Percentiles rank a stretch among this genome's conserved stretches.
Conservation (phyloP, 352 stramenopile genomes). For the Phytophthora tubulina region DNA sequence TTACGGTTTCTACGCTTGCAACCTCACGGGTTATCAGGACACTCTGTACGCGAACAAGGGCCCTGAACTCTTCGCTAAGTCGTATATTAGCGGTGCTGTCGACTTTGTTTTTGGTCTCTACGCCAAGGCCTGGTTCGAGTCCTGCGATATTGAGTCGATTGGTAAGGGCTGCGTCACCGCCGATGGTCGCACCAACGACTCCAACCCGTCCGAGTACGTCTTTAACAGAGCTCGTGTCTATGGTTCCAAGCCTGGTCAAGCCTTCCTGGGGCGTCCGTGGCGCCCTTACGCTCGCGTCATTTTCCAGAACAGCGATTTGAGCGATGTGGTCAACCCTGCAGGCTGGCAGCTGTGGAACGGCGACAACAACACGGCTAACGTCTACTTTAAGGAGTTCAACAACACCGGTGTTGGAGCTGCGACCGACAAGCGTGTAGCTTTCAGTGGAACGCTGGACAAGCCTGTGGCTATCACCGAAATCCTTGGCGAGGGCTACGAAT, state of each 20-base stretch:
- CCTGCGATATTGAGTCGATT: conserved; percentile 28
- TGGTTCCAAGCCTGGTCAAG: conserved; percentile 9
- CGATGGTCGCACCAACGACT: conserved; percentile 22
- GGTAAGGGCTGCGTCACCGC: conserved; percentile 22
- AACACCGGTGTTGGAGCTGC: conserved; percentile 19
- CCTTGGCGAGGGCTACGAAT: conserved; percentile 27
- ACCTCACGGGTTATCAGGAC: conserved; percentile 33
- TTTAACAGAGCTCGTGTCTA: conserved; percentile 32
- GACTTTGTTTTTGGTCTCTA: conserved; percentile 34
- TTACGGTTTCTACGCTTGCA: conserved; percentile 33
- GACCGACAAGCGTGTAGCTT: conserved; percentile 25
- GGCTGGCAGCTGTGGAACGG: conserved; percentile 27
- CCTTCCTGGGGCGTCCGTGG: conserved; percentile 30
- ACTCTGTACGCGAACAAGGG: conserved; percentile 27
- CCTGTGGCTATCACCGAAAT: conserved; percentile 27
- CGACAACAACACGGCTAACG: conserved; percentile 23
- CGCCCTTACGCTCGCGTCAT: conserved; percentile 27
- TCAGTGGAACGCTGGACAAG: conserved; percentile 21
- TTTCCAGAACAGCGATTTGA: conserved; percentile 31
- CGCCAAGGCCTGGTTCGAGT: conserved; percentile 35
- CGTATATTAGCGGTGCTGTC: conserved; percentile 27
- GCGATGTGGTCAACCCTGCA: conserved; percentile 25
- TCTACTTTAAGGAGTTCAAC: conserved; percentile 35
- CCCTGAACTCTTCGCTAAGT: conserved; percentile 24
- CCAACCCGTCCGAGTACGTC: conserved; percentile 31